phyloP scores from a whole-genome alignment of 306 rosid genomes.

The Cicer pinnatifidum region DNA sequence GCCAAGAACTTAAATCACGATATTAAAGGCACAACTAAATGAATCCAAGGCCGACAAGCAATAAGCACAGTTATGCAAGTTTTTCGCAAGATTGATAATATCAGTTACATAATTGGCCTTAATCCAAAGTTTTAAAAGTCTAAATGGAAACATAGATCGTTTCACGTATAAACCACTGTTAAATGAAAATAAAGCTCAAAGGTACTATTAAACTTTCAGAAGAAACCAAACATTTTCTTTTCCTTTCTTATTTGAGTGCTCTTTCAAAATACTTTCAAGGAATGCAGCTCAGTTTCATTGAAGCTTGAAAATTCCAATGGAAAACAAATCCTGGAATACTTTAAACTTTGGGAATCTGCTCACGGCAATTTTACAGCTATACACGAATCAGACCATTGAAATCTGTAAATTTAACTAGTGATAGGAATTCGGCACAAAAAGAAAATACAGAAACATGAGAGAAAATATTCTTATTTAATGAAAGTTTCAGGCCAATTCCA shows the following conservation, averaged over 20 bases:
- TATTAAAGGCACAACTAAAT: too few relatives aligned
- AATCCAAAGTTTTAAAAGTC: constrained; percentile 20
- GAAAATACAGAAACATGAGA: not conserved
- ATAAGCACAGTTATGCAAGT: not conserved
- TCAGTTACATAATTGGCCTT: not conserved
- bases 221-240: not conserved
- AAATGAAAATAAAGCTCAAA: constrained; percentile 24
- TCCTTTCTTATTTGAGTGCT: not conserved
- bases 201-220: not conserved
- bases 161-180: not conserved
- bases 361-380: constrained; percentile 6
- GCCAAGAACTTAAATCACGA: constrained; percentile 11
- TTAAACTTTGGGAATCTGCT: constrained; percentile 25
- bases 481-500: not conserved
- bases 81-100: constrained; percentile 23
- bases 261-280: constrained; percentile 22
- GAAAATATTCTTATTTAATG: not conserved
- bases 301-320: not conserved
- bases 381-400: not conserved
- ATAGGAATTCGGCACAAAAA: not conserved
- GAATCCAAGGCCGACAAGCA: constrained; percentile 14
- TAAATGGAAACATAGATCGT: constrained; percentile 30
- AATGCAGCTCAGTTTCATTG: constrained; percentile 8
- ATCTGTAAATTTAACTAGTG: constrained; percentile 12
- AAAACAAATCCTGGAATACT: not conserved